phyloP scores from a whole-genome alignment of 1,284 basidiomycete species.

The Mycosarcoma maydis region DNA sequence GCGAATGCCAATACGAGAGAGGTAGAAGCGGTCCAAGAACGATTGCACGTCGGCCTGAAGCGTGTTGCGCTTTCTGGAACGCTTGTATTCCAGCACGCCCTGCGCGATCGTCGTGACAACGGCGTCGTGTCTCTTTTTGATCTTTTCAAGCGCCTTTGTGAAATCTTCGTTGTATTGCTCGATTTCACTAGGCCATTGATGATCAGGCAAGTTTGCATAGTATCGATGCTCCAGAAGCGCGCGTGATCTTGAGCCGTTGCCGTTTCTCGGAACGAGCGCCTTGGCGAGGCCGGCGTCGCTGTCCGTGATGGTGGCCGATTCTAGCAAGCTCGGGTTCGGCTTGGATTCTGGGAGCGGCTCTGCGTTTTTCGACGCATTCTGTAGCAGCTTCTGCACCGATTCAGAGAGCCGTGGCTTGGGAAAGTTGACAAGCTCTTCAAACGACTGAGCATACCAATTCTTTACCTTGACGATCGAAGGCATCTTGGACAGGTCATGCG shows the following conservation, averaged over 20 bases:
- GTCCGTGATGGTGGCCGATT: conserved; percentile 49
- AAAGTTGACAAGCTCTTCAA: conserved; percentile 72
- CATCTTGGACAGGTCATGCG: conserved; percentile 90
- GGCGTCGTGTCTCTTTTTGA: conserved; percentile 95
- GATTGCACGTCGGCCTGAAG: conserved; percentile 88
- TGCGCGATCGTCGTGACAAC: conserved; percentile 94
- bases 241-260: conserved; percentile 40
- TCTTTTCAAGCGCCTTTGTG: conserved; percentile 84
- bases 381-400: conserved; percentile 57
- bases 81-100: conserved; percentile 76
- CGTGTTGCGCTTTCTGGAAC: conserved; percentile 67
- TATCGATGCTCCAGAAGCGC: conserved; percentile 71
- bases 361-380: conserved; percentile 35
- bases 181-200: conserved; percentile 88
- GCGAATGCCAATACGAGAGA: conserved; percentile 82
- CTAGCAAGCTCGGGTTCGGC: conserved; percentile 61
- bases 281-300: conserved; percentile 28
- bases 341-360: conserved; percentile 56
- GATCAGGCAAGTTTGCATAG: conserved; percentile 77
- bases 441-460: conserved; percentile 98
- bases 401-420: conserved; percentile 61
- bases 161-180: conserved; percentile 92
- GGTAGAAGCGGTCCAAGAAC: conserved; percentile 97
- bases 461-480: conserved; percentile 93
- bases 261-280: conserved; percentile 24